Conservation (phyloP, 1,139 yeast species). For the Lodderomyces oxycetoniae region DNA sequence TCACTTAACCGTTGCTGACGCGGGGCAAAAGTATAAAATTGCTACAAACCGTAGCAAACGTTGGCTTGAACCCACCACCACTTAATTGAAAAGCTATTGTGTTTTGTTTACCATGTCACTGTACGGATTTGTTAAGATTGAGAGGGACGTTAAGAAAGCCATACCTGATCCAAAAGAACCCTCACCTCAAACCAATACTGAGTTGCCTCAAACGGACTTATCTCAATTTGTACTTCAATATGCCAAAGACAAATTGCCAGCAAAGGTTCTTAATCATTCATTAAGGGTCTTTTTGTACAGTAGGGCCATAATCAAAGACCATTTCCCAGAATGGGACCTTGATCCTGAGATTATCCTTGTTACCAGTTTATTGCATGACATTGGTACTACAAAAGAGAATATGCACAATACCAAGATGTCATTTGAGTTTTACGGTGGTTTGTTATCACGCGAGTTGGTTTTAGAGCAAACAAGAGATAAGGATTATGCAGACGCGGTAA, state of each 20-base stretch:
- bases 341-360: conserved; percentile 28
- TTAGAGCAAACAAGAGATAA: conserved; percentile 20
- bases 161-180: conserved; percentile 26
- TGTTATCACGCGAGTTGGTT: conserved; percentile 28
- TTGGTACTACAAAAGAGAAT: conserved; percentile 33
- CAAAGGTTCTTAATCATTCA: conserved; percentile 28
- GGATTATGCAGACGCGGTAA: conserved; percentile 36
- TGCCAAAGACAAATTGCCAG: conserved; percentile 24
- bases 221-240: conserved; percentile 22
- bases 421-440: conserved; percentile 37
- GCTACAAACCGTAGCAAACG: background rate
- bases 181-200: conserved; percentile 20
- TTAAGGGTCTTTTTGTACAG: conserved; percentile 32
- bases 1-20: too few relatives aligned
- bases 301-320: conserved; percentile 32
- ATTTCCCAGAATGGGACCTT: conserved; percentile 33
- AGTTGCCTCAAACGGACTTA: conserved; percentile 21
- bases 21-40: too few relatives aligned
- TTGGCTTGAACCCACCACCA: background rate
- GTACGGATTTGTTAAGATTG: conserved; percentile 31
- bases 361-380: conserved; percentile 35
- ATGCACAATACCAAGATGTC: conserved; percentile 35
- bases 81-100: background rate
- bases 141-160: conserved; percentile 27
- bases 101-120: conserved; percentile 23